Conservation (phyloP, 306 rosid genomes). For the Cucurbita ficifolia region DNA sequence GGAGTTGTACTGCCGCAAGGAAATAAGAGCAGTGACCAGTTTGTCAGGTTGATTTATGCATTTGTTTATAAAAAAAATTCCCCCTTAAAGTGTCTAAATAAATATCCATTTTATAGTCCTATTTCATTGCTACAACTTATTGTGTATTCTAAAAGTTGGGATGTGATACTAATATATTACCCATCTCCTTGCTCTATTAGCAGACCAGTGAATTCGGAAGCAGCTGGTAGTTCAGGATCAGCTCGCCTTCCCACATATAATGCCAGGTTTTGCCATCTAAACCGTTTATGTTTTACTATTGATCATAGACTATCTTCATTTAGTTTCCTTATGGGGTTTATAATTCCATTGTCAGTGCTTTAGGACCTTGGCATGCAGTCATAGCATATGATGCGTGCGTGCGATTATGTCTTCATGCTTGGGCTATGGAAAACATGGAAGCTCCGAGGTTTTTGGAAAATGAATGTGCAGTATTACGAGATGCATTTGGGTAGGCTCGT, state of each 20-base stretch:
- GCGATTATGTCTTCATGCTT: conserved; percentile 95
- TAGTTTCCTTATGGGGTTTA: neutral
- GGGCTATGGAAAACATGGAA: conserved; percentile 99
- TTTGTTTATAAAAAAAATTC: neutral
- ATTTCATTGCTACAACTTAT: neutral
- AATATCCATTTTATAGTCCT: neutral
- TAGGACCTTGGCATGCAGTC: conserved; percentile 88
- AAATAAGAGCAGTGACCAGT: conserved; percentile 30
- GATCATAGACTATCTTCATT: neutral
- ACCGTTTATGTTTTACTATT: conserved; percentile 4
- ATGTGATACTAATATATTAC: neutral
- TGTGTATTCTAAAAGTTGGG: neutral
- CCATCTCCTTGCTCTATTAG: conserved; percentile 9
- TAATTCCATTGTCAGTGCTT: conserved; percentile 51
- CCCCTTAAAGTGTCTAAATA: neutral
- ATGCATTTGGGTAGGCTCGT: conserved; percentile 66
- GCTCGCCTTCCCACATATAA: conserved; percentile 83
- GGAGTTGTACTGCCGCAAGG: conserved; percentile 21
- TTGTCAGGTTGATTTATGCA: conserved; percentile 38
- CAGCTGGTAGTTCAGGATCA: conserved; percentile 38
- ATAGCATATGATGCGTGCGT: conserved; percentile 93
- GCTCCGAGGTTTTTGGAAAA: conserved; percentile 94
- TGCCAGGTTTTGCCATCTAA: conserved; percentile 55
- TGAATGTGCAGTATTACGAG: conserved; percentile 80
- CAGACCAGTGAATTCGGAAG: conserved; percentile 56